A percentile compares a stretch with the other conserved stretches of the same genome.
Conservation (phyloP, 2,329 filamentous ascomycete species). For the Rhinocladiella mackenziei region DNA sequence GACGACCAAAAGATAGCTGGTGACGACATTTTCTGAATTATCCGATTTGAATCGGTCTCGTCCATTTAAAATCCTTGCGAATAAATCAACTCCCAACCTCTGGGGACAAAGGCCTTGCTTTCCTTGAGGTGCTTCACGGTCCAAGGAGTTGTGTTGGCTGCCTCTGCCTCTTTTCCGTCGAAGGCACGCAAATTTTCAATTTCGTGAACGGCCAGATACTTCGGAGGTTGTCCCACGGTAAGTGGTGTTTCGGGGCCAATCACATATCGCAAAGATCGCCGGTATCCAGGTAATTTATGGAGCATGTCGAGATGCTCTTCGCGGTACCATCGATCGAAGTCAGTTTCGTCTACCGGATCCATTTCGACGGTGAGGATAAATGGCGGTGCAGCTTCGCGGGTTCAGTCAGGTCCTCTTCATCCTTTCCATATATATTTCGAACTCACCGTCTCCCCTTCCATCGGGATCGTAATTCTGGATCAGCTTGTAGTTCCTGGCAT, state of each 20-base stretch:
- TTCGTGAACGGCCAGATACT: slow-evolving; percentile 68
- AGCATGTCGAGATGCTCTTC: slow-evolving; percentile 72
- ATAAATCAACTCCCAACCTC: slow-evolving; percentile 17
- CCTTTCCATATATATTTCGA: too few relatives aligned
- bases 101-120: slow-evolving; percentile 19
- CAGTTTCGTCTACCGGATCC: slow-evolving; percentile 53
- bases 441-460: slow-evolving; percentile 47
- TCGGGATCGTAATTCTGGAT: slow-evolving; percentile 53
- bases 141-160: slow-evolving; percentile 21
- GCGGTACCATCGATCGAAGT: slow-evolving; percentile 65
- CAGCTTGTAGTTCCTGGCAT: slow-evolving; percentile 67
- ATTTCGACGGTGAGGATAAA: slow-evolving; percentile 60
- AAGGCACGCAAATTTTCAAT: slow-evolving; percentile 65
- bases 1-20: neutral
- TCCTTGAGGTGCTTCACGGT: slow-evolving; percentile 16
- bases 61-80: slow-evolving; percentile 14
- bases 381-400: slow-evolving; percentile 57
- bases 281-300: slow-evolving; percentile 72
- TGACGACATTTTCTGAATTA: neutral
- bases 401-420: too few relatives aligned
- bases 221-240: slow-evolving; percentile 35
- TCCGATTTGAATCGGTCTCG: neutral
- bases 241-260: slow-evolving; percentile 53
- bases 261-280: slow-evolving; percentile 65
- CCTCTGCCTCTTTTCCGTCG: slow-evolving; percentile 12